Conservation (phyloP, 208 protist genomes). For the Balamuthia mandrillaris region DNA sequence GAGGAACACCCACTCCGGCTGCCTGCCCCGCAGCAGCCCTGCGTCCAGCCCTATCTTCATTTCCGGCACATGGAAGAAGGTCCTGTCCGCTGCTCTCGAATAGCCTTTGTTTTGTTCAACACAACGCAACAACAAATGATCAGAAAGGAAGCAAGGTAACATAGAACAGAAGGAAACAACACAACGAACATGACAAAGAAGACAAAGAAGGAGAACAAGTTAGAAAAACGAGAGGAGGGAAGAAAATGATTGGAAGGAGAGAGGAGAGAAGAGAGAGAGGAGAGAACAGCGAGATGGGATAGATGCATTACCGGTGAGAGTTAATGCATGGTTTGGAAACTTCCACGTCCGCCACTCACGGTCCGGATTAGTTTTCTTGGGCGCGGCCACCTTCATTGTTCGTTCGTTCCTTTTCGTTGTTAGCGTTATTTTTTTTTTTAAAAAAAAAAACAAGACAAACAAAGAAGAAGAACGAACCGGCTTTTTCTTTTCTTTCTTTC, state of each 20-base stretch:
- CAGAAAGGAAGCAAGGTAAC: too few relatives aligned
- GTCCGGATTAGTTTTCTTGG: background rate
- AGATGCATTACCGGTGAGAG: too few relatives aligned
- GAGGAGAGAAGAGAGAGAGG: too few relatives aligned
- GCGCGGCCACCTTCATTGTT: background rate
- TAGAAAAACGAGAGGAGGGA: too few relatives aligned
- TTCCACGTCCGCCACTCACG: slow-evolving; percentile 26
- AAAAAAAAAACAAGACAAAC: background rate
- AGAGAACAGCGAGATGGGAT: too few relatives aligned
- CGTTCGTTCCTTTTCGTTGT: background rate
- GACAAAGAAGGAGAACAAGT: too few relatives aligned
- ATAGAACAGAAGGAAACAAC: too few relatives aligned
- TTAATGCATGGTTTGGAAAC: background rate
- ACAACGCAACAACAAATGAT: too few relatives aligned
- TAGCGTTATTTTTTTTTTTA: background rate
- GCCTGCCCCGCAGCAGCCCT: background rate
- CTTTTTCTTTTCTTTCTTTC: background rate
- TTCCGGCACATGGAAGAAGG: slow-evolving; percentile 26
- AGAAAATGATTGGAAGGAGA: too few relatives aligned
- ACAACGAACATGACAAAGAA: too few relatives aligned
- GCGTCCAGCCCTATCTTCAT: background rate
- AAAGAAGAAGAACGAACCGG: background rate
- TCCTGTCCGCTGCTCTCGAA: slow-evolving; percentile 5
- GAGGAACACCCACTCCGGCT: slow-evolving; percentile 20
- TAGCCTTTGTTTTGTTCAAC: too few relatives aligned